Evolutionary conservation across 371 early-diverging fungal genomes (phyloP), one percentile per base, ranked within the genome.

Genomic region (Catenaria anguillulae): DNA sequence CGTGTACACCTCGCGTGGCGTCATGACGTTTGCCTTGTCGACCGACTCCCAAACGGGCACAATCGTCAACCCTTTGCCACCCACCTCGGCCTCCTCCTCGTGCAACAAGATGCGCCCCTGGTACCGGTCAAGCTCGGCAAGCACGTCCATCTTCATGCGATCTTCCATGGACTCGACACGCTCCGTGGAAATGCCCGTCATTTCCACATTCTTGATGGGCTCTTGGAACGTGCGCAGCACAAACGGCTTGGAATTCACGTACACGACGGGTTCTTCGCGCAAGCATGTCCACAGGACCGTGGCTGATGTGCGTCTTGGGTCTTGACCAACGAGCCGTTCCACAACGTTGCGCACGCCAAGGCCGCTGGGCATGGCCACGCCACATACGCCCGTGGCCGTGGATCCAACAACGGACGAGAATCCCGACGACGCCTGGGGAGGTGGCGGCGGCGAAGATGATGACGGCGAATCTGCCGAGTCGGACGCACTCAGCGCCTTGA

Each of bases 181-280:
- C 56, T 84, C 82, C 10, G 73, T 65, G 6, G 77, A 76, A 61
- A 86, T 85, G n/a, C 87, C 86, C 0, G 85, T 84, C 0, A 80
- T 77, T 54, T 81, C 84, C 43, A 81, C 64, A 46, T 83, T 86
- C 69, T 80, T 77, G 35, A 81, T 54, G 4, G 82, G 85, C 52
- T 85, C 80, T 34, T 76, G 73, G 67, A 75, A 80, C 33, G 82
- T 52, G 24, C 85, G 75, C 34, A 85, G 66, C 1, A 85, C 85
- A 64, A 79, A 83, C 4, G 85, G 85, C 29, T 72, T 68, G 5
- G 66, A 69, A 66, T 84, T 84, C 48, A 87, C 75, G 65, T 87
- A 88, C 12, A 88, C 61, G 6, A 86, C 84, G 5, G 88, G 88
- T 66, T 88, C 87, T 68, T 88, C 88, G 15, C 87, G 71, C 37